Evolutionary conservation across 768 basidiomycete species (phyloP).

Genomic region (Leccinum ochraceum): DNA sequence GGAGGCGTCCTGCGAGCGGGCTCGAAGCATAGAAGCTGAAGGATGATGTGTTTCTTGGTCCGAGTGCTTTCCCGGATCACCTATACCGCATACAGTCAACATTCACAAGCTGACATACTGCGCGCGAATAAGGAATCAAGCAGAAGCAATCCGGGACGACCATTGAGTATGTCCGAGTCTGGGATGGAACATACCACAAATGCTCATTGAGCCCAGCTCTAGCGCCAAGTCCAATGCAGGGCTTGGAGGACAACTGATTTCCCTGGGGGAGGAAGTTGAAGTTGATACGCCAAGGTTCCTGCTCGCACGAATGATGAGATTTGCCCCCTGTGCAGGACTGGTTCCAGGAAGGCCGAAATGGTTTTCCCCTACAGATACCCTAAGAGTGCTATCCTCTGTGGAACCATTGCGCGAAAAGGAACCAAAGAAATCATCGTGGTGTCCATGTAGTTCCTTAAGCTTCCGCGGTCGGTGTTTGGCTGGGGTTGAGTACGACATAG

Average conservation of each 20-base stretch:
- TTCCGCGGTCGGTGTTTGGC: slow-evolving; percentile 7
- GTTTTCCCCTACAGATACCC: slow-evolving; percentile 4
- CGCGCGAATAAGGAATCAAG: background rate
- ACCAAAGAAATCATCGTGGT: background rate
- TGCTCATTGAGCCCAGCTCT: slow-evolving; percentile 24
- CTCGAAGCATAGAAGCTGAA: slow-evolving; percentile 8
- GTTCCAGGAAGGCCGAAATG: slow-evolving; percentile 14
- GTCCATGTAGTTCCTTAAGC: background rate
- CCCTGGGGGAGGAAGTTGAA: slow-evolving; percentile 2
- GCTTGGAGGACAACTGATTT: slow-evolving; percentile 10
- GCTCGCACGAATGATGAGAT: background rate
- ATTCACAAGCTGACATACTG: background rate
- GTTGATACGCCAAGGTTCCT: background rate
- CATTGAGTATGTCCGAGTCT: background rate
- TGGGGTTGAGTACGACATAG: slow-evolving; percentile 32
- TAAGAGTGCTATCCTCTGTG: background rate
- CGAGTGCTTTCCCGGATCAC: slow-evolving; percentile 12
- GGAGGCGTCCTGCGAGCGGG: slow-evolving; percentile 22
- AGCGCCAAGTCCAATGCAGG: slow-evolving; percentile 23
- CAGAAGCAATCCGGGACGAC: background rate
- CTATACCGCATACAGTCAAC: slow-evolving; percentile 15
- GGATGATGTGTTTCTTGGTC: slow-evolving; percentile 8
- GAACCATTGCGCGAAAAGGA: background rate
- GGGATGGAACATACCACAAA: slow-evolving; percentile 30
- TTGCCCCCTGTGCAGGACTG: slow-evolving; percentile 10